Percentiles rank a stretch among this genome's conserved stretches.
Conservation (phyloP, 1,284 basidiomycete genomes). For the Fomitopsis schrenkii region DNA sequence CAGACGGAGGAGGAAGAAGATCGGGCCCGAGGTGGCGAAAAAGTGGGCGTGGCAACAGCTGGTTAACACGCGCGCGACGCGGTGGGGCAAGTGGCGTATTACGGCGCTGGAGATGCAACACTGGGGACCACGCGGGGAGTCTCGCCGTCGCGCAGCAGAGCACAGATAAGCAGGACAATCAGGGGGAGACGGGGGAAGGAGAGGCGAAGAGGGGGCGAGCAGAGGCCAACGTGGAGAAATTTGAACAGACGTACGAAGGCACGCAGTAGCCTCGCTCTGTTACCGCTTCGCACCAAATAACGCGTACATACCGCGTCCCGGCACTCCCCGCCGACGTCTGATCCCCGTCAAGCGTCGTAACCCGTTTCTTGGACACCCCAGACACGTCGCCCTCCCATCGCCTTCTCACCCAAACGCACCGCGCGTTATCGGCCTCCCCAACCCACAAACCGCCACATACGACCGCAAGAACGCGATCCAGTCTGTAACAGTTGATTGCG, state of each 20-base stretch:
- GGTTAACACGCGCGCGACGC: not conserved
- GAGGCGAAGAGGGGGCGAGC: not conserved
- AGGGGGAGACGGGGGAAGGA: not conserved
- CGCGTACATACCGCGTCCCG: not conserved
- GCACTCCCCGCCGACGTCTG: no score
- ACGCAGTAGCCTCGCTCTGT: not conserved
- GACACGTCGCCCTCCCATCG: no score
- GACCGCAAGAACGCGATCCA: no score
- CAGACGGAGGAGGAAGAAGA: not conserved
- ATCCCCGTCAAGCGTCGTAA: no score
- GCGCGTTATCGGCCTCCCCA: no score
- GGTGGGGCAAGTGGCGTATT: not conserved
- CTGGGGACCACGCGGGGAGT: not conserved
- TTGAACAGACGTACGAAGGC: not conserved
- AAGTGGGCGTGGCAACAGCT: not conserved
- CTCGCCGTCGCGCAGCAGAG: no score
- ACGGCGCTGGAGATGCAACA: not conserved
- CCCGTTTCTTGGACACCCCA: no score
- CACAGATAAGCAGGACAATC: no score
- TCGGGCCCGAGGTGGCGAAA: not conserved
- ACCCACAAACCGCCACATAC: no score
- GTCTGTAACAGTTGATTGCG: no score
- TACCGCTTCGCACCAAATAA: not conserved
- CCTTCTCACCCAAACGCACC: no score
- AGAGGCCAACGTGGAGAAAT: not conserved